Conservation (phyloP, 768 basidiomycete genomes). For the Mycena haematopus region DNA sequence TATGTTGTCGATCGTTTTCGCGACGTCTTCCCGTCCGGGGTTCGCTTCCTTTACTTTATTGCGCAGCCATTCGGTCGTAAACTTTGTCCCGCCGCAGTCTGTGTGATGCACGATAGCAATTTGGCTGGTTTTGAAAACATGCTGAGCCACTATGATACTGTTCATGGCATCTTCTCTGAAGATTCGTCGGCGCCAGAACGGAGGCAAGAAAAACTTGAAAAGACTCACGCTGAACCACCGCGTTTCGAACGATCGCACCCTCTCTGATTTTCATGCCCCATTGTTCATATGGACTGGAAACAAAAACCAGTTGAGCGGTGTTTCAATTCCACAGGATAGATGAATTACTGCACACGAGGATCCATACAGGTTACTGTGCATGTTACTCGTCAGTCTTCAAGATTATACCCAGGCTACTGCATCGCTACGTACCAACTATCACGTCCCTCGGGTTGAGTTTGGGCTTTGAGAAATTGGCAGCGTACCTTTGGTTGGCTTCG, state of each 20-base stretch:
- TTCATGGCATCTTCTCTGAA: slow-evolving; percentile 54
- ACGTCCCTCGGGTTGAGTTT: slow-evolving; percentile 44
- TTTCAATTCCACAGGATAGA: not conserved
- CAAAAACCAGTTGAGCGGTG: not conserved
- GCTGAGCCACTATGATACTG: slow-evolving; percentile 59
- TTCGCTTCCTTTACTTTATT: slow-evolving; percentile 42
- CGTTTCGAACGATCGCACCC: slow-evolving; percentile 60
- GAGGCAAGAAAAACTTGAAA: not conserved
- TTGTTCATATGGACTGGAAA: slow-evolving; percentile 48
- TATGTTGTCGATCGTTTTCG: slow-evolving; percentile 43
- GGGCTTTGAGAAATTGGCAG: slow-evolving; percentile 46
- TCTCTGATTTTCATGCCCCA: slow-evolving; percentile 54
- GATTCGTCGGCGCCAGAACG: not conserved
- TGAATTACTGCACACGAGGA: slow-evolving; percentile 52
- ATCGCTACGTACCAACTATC: slow-evolving; percentile 38
- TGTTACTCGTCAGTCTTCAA: not conserved
- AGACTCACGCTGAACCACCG: slow-evolving; percentile 54
- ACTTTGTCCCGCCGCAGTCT: slow-evolving; percentile 60
- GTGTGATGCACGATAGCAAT: slow-evolving; percentile 62
- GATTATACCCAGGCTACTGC: not conserved
- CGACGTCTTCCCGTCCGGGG: slow-evolving; percentile 31
- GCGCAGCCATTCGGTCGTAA: slow-evolving; percentile 46
- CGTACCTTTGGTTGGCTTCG: slow-evolving; percentile 46
- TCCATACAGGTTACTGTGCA: slow-evolving; percentile 59
- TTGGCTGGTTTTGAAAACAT: slow-evolving; percentile 52